Evolutionary conservation across 139 green algal species (phyloP).

Genomic region (Chlamydomonas sphaeroides): DNA sequence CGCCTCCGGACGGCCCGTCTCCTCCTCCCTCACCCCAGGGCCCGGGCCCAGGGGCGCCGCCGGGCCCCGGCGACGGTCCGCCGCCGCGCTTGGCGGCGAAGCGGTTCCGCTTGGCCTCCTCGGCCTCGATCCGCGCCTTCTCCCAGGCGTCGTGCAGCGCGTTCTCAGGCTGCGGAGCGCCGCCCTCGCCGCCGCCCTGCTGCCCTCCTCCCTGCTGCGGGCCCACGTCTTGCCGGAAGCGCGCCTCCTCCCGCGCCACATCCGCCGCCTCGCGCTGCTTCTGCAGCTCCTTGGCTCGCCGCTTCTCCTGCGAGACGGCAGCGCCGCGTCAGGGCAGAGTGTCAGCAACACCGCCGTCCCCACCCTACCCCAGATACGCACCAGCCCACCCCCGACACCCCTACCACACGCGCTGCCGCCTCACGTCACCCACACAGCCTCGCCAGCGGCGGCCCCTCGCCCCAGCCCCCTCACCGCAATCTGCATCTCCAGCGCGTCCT

Average conservation of each 20-base stretch:
- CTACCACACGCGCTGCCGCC: no score
- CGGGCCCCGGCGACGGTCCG: not conserved
- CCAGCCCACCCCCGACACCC: no score
- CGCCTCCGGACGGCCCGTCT: not conserved
- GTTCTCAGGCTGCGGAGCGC: not conserved
- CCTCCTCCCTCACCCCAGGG: not conserved
- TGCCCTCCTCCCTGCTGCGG: not conserved
- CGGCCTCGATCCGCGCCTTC: conserved; percentile 46
- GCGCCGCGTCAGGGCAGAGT: no score
- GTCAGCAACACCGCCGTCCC: no score
- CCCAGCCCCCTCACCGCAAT: conserved; percentile 7
- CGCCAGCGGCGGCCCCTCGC: not conserved
- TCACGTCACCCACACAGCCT: not conserved
- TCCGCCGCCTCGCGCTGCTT: conserved; percentile 34
- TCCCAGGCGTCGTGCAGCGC: conserved; percentile 45
- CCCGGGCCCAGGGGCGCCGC: not conserved
- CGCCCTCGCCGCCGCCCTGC: not conserved
- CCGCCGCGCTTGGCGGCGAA: conserved; percentile 33
- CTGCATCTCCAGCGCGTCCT: conserved; percentile 51
- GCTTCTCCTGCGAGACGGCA: conserved; percentile 47
- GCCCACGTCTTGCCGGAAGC: conserved; percentile 9
- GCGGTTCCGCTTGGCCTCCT: conserved; percentile 38
- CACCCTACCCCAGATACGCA: no score
- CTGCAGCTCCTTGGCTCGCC: conserved; percentile 44
- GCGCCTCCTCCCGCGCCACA: conserved; percentile 35